A percentile compares a stretch with the other conserved stretches of the same genome.
Conservation (phyloP, 345 rosid genomes). For the Melastoma malabathricum region DNA sequence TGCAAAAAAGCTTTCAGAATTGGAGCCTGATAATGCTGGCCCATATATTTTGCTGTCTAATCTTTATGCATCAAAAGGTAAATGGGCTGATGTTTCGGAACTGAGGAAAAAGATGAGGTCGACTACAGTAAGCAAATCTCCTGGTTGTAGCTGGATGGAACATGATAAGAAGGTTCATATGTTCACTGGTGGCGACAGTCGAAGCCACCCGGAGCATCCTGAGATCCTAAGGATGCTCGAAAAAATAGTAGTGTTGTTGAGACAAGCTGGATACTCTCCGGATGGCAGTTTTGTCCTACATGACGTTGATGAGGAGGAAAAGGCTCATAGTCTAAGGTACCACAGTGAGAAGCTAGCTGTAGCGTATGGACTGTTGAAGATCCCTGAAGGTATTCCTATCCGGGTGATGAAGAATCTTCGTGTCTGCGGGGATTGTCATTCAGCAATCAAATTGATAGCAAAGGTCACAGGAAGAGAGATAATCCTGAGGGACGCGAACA, state of each 20-base stretch:
- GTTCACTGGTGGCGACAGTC: constrained; percentile 49
- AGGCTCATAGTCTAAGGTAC: constrained; percentile 38
- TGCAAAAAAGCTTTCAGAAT: constrained; percentile 41
- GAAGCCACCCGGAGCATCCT: constrained; percentile 41
- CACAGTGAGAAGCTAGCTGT: constrained; percentile 74
- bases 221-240: constrained; percentile 40
- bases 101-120: constrained; percentile 42
- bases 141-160: constrained; percentile 81
- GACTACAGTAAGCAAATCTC: constrained; percentile 42
- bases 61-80: constrained; percentile 54
- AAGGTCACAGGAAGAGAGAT: constrained; percentile 54
- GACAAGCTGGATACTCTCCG: constrained; percentile 64
- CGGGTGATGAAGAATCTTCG: constrained; percentile 77
- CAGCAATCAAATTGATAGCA: constrained; percentile 62
- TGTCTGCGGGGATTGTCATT: constrained; percentile 72
- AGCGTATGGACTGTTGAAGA: constrained; percentile 67
- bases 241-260: constrained; percentile 36
- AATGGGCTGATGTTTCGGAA: constrained; percentile 48
- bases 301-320: constrained; percentile 83
- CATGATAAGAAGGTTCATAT: constrained; percentile 48
- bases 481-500: constrained; percentile 65
- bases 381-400: constrained; percentile 52
- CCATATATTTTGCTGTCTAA: constrained; percentile 56
- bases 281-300: constrained; percentile 66
- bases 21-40: constrained; percentile 66